Conservation (phyloP, 805 yeast genomes). For the Starmerella potacharoeniae region DNA sequence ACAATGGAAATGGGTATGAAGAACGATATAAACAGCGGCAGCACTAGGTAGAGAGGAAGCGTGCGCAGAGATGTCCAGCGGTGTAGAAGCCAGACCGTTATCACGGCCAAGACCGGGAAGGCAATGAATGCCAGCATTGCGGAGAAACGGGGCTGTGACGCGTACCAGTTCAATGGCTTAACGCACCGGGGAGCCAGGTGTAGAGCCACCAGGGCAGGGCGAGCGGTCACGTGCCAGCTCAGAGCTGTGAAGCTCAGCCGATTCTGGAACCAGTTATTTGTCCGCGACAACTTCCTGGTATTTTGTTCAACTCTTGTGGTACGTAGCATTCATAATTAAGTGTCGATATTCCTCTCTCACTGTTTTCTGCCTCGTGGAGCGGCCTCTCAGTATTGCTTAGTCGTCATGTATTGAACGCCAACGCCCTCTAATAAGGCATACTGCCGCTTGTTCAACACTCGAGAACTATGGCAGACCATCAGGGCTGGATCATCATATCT, state of each 20-base stretch:
- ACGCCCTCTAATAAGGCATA: no score
- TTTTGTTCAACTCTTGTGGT: no score
- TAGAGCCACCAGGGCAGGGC: neutral
- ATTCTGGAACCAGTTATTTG: no score
- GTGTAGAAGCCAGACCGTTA: slow-evolving; percentile 16
- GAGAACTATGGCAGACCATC: neutral
- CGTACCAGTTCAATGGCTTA: neutral
- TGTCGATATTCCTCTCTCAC: no score
- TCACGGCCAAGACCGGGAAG: slow-evolving; percentile 17
- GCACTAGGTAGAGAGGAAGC: slow-evolving; percentile 19
- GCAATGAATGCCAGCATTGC: slow-evolving; percentile 18
- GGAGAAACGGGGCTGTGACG: neutral
- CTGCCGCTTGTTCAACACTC: neutral
- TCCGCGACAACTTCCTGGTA: no score
- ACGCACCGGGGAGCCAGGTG: neutral
- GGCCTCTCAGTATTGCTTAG: no score
- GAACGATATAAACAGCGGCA: slow-evolving; percentile 33
- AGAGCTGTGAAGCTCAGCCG: no score
- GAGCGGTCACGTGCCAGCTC: neutral
- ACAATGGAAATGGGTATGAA: slow-evolving; percentile 67
- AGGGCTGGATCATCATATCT: neutral
- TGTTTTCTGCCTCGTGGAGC: no score
- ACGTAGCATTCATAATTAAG: no score
- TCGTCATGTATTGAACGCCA: neutral
- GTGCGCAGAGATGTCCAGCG: slow-evolving; percentile 18